These are phyloP conservation scores for Pinus tabuliformis DNA, from an alignment of 75 land plant genomes.

Conservation along the genomic window DNA sequence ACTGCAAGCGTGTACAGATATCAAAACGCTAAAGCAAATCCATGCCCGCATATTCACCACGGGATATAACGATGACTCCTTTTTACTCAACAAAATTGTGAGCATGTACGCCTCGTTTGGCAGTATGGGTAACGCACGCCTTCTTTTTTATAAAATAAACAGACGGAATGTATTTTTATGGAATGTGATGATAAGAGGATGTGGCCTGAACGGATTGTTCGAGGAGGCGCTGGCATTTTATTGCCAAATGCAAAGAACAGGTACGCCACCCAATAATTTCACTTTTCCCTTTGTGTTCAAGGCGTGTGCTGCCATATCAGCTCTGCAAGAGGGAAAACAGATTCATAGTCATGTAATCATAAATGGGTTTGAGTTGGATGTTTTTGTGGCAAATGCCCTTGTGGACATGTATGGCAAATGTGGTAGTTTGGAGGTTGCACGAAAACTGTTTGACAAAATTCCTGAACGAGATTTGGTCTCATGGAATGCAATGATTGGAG, in stretches of 20 bases:
- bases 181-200: constrained; percentile 56
- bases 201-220: constrained; percentile 32
- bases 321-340: constrained; percentile 33
- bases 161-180: constrained; percentile 33
- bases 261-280: constrained; percentile 34
- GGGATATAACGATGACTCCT: constrained; percentile 15
- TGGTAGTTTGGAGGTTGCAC: constrained; percentile 28
- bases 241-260: constrained; percentile 33
- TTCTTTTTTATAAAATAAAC: constrained; percentile 44
- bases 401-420: constrained; percentile 70
- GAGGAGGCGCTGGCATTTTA: constrained; percentile 40
- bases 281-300: constrained; percentile 38
- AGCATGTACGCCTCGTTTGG: constrained; percentile 60
- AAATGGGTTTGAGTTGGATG: constrained; percentile 27
- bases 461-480: constrained; percentile 33
- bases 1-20: too few relatives aligned
- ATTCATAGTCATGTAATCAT: constrained; percentile 32
- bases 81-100: constrained; percentile 27
- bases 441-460: constrained; percentile 39
- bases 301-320: constrained; percentile 40
- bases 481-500: constrained; percentile 78
- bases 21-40: too few relatives aligned
- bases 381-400: constrained; percentile 40
- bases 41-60: too few relatives aligned
- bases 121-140: constrained; percentile 37